Base-by-base conservation (phyloP, 2,329 filamentous ascomycete genomes). In the Trichoderma sp. region DNA sequence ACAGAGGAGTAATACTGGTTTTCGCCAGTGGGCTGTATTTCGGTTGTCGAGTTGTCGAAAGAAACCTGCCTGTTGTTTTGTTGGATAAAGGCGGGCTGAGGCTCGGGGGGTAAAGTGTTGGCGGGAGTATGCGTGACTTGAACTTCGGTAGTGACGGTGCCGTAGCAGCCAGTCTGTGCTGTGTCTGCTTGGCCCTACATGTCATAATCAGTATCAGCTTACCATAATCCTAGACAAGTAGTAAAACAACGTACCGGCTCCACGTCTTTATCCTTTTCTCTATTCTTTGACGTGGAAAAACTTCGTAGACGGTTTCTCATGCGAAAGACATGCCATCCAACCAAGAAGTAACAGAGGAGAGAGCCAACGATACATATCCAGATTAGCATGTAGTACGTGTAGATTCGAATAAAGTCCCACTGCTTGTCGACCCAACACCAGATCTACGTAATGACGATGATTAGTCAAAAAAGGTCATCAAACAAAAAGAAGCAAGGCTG, bases 341-440 rank as follows among this genome's bases (percentile, higher is more conserved):
- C 87, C 34, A 87, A 80, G 23, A 86, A 79, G 74, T 90, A 90
- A 70, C 89, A 88, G 63, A 87, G 70, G 17, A 85, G 79, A 0
- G 88, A 89, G 13, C 88, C 79, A 59, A 84, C 78, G 67, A 88
- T 89, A 77, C 88, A 90, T 12, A 87, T 81, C 88, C 88, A 90
- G 61, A 90, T 87, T 3, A 88, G 85, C 73, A 90, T 82, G 76
- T 90, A 90, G 78, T 90, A 90, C 7, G 87, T 86, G 75, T 86
- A 89, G 57, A 90, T 89, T 36, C 88, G 87, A 15, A 90, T 81
- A 53, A 83, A 81, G 74, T 86, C 86, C 85, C 86, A 89, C 39
- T 82, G 80, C 39, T 81, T 80, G 71, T 84, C 84, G 58, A 90
- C 88, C 88, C 88, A 90, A 78, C 88, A 90, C 88, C 88, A 90